Evolutionary conservation across 768 basidiomycete genomes (phyloP), one percentile per base, ranked within the genome.

Genomic region (Termitomyces sp.): DNA sequence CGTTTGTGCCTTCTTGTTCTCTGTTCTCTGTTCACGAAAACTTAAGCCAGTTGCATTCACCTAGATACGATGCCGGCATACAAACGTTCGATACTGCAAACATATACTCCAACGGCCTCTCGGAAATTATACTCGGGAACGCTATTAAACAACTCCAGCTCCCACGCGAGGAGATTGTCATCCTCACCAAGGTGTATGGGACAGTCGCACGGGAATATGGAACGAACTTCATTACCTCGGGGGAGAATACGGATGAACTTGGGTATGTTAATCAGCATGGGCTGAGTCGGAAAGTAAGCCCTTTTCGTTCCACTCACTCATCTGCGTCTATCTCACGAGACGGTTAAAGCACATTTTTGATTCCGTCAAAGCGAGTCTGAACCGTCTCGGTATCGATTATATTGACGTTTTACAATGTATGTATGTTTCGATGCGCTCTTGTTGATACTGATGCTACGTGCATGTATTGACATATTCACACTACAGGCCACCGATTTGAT

Each of bases 381-480:
- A 87, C 65, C 78, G 89, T 14, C 75, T 92, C 2, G 85, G 90
- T 46, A 67, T 89, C 31, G 90, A 91, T 51, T 89, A 90, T 61
- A 77, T 92, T 63, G 91, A 92, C 63, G 69, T 91, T 1, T 70
- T 90, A 11, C 89, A 90, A 73, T 87, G 86, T 77, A 61, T 5
- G 41, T 32, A 58, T 75, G 21, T 5, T 16, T 38, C 16, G 2
- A 5, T 32, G 11, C 19, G 2, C 38, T 35, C 51, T 35, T 56
- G 12, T n/a, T n/a, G n/a, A n/a, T n/a, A n/a, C 4, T 16, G 9
- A 10, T 34, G 5, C 8, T 3, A 23, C 12, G 25, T 1, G 5
- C 6, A 47, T 23, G 11, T 21, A 23, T 25, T 12, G 10, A 27
- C 34, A 1, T 21, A 44, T 6, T 56, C 19, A 3, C 16, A 17